phyloP scores from a whole-genome alignment of 306 rosid genomes.

The Ceratonia siliqua region DNA sequence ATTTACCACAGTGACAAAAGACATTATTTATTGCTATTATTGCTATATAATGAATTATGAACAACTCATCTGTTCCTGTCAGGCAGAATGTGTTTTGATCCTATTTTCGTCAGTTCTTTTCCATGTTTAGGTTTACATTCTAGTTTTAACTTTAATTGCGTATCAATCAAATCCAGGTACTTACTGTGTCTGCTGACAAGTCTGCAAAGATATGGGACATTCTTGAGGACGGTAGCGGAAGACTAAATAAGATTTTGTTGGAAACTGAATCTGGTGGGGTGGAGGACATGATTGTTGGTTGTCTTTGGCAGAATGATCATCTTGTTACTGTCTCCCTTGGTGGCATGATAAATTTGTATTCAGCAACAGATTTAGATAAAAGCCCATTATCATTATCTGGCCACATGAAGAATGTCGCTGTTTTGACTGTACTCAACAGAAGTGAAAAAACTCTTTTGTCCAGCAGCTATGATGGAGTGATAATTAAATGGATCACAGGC shows the following conservation, averaged over 20 bases:
- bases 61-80: neutral
- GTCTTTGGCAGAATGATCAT: slow-evolving; percentile 88
- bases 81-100: slow-evolving; percentile 9
- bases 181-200: slow-evolving; percentile 96
- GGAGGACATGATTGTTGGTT: slow-evolving; percentile 95
- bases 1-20: neutral
- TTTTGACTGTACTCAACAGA: slow-evolving; percentile 67
- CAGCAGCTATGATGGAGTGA: slow-evolving; percentile 90
- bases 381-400: slow-evolving; percentile 68
- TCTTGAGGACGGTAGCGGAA: slow-evolving; percentile 77
- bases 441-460: slow-evolving; percentile 73
- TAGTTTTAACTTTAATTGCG: slow-evolving; percentile 3
- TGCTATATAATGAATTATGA: neutral
- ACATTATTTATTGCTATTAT: neutral
- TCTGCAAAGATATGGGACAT: slow-evolving; percentile 92
- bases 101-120: neutral
- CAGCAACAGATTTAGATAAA: slow-evolving; percentile 71
- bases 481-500: slow-evolving; percentile 84
- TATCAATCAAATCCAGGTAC: slow-evolving; percentile 51
- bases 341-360: slow-evolving; percentile 70
- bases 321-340: slow-evolving; percentile 86
- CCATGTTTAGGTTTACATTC: neutral
- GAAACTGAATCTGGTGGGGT: slow-evolving; percentile 74
- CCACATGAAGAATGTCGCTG: slow-evolving; percentile 83
- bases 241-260: slow-evolving; percentile 57